These are phyloP conservation scores for Cystofilobasidium capitatum DNA, from an alignment of 768 basidiomycete species.

Conservation along the genomic window DNA sequence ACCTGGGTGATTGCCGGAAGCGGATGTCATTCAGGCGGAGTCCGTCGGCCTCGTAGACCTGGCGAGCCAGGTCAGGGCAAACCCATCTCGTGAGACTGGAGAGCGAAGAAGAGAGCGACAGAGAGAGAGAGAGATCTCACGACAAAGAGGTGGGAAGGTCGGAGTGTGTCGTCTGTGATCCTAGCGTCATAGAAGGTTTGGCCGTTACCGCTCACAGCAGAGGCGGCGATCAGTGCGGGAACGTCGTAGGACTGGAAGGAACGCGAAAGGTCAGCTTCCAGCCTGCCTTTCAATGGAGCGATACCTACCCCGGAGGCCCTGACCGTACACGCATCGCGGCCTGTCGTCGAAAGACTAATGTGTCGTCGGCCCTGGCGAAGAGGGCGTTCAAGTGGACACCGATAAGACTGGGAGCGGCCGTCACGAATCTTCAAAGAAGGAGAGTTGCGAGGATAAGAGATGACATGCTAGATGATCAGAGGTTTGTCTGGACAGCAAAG, in stretches of 20 bases:
- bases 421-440: neutral
- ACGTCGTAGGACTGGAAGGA: neutral
- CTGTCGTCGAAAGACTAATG: no score
- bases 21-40: neutral
- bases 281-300: neutral
- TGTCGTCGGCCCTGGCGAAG: neutral
- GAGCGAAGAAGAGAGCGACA: no score
- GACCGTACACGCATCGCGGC: neutral
- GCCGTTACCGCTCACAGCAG: neutral
- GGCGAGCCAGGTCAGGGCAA: neutral
- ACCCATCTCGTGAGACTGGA: no score
- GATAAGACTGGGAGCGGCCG: neutral
- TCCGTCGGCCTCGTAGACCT: slow-evolving; percentile 4
- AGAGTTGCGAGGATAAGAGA: neutral
- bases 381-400: neutral
- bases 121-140: neutral
- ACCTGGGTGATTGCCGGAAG: neutral
- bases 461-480: no score
- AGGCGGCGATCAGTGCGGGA: neutral
- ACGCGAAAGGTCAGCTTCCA: neutral
- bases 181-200: slow-evolving; percentile 13
- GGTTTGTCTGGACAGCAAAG: no score
- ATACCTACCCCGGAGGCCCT: neutral
- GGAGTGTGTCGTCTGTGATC: neutral
- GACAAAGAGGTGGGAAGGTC: slow-evolving; percentile 2